Base-by-base conservation (phyloP, 495 filamentous ascomycete genomes). In the Evansstolkia leycettana region DNA sequence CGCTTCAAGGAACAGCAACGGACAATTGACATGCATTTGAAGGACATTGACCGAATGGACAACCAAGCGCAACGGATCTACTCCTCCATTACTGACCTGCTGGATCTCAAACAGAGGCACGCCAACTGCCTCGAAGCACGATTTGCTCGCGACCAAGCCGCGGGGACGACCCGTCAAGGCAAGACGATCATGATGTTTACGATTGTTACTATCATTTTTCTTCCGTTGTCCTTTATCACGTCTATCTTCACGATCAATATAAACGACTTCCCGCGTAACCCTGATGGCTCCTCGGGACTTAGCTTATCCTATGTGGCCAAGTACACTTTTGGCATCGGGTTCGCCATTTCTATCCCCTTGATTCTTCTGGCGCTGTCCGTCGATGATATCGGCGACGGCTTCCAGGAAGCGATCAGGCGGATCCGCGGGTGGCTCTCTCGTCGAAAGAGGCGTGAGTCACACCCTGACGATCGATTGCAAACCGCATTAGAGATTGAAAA, bases 161-260 rank as follows among this genome's bases (percentile, higher is more conserved):
- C 71, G 1, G 73, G 70, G 2, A 80, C 78, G 0, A 72, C 71
- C 1, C 57, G 68, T n/a, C 80, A 84, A 46, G 67, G 70, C n/a
- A 75, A 80, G 42, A 81, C 76, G 3, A 75, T 83, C 39, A 76
- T 85, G 67, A 70, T 84, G 6, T 84, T 84, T 42, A 85, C 80
- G 5, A 74, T 82, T 39, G 78, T 81, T 5, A 80, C 76, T 0
- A 79, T 80, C 31, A 50, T 82, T 19, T 82, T 82, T 59, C 55
- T 84, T 3, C 77, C 78, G 0, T 50, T 82, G 34, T 72, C 67
- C 3, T 84, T 84, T 48, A 80, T 82, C 40, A 67, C 74, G 0
- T 69, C 72, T 1, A 70, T 82, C 31, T 81, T 81, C 52, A 70
- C 76, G 0, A 78, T 82, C 48, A 74, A 77, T 31, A 54, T 82